Conservation (phyloP, 768 basidiomycete species). For the Gelatoporia subvermispora region DNA sequence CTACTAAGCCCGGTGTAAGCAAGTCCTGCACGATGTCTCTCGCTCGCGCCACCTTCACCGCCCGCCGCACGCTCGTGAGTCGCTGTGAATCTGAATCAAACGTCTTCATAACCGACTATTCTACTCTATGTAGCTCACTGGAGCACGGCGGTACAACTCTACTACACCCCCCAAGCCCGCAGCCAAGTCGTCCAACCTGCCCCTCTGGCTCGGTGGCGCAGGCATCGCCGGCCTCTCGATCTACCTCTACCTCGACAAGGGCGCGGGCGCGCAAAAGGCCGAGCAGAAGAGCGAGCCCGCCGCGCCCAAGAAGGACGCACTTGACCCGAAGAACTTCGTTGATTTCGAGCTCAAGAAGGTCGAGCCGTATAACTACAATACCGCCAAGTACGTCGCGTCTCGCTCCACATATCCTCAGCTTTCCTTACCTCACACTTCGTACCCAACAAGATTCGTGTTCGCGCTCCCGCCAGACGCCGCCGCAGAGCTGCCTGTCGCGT, state of each 20-base stretch:
- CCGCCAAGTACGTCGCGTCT: slow-evolving; percentile 51
- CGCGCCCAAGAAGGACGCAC: slow-evolving; percentile 55
- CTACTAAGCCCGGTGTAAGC: too few relatives aligned
- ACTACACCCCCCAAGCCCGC: slow-evolving; percentile 37
- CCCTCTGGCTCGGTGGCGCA: slow-evolving; percentile 43
- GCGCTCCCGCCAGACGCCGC: slow-evolving; percentile 75
- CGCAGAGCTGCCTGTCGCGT: slow-evolving; percentile 74
- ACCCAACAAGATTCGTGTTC: slow-evolving; percentile 59
- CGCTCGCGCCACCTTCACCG: slow-evolving; percentile 14
- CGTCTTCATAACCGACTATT: background rate
- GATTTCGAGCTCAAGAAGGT: slow-evolving; percentile 81
- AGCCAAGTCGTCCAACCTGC: slow-evolving; percentile 45
- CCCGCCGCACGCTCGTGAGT: slow-evolving; percentile 10
- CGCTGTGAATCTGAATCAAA: background rate
- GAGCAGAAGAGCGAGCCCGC: slow-evolving; percentile 24
- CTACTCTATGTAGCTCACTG: slow-evolving; percentile 16
- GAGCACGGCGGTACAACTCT: slow-evolving; percentile 38
- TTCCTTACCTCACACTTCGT: slow-evolving; percentile 1
- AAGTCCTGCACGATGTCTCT: too few relatives aligned
- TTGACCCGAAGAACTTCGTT: slow-evolving; percentile 70
- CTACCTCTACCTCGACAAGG: slow-evolving; percentile 46
- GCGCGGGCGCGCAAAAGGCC: slow-evolving; percentile 17
- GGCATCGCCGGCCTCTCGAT: slow-evolving; percentile 32
- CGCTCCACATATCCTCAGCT: background rate
- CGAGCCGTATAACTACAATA: slow-evolving; percentile 92